These are phyloP conservation scores for Capniomyces stellatus DNA, from an alignment of 371 early-diverging fungal species.

Conservation along the genomic window DNA sequence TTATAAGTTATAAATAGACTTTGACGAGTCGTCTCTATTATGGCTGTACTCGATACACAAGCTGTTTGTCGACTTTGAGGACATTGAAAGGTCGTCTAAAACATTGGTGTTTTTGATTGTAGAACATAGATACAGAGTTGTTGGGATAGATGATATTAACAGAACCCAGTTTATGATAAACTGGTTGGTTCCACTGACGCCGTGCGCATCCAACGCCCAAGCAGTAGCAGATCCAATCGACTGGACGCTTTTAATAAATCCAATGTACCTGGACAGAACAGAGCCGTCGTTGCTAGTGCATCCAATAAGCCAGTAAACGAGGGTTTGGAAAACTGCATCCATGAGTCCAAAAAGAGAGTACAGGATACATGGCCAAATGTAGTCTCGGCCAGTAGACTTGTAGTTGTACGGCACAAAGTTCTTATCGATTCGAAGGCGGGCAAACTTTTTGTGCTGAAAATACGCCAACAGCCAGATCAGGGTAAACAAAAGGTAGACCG, in stretches of 20 bases:
- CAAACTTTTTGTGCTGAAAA: slow-evolving; percentile 2
- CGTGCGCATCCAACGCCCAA: slow-evolving; percentile 15
- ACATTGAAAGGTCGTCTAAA: too few species aligned
- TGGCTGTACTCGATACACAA: too few species aligned
- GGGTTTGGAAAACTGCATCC: slow-evolving; percentile 42
- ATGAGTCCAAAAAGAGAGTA: slow-evolving; percentile 36
- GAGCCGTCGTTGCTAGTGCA: slow-evolving; percentile 41
- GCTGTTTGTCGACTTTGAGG: too few species aligned
- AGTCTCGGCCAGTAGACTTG: slow-evolving; percentile 8
- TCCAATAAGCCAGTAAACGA: slow-evolving; percentile 43
- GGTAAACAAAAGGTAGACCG: slow-evolving; percentile 29
- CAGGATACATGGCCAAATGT: slow-evolving; percentile 33
- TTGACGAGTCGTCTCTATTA: too few species aligned
- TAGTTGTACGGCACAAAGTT: neutral
- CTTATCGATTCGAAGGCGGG: neutral
- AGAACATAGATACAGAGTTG: slow-evolving; percentile 3
- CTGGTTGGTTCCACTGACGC: slow-evolving; percentile 5
- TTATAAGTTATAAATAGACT: too few species aligned
- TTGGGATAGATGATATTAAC: slow-evolving; percentile 5
- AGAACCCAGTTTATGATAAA: slow-evolving; percentile 13
- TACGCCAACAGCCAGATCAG: slow-evolving; percentile 33
- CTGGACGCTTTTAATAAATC: slow-evolving; percentile 57
- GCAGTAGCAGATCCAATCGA: slow-evolving; percentile 36
- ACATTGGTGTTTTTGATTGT: neutral
- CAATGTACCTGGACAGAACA: slow-evolving; percentile 41